Conservation (phyloP, 2,329 filamentous ascomycete genomes). For the Rhinocladiella similis region DNA sequence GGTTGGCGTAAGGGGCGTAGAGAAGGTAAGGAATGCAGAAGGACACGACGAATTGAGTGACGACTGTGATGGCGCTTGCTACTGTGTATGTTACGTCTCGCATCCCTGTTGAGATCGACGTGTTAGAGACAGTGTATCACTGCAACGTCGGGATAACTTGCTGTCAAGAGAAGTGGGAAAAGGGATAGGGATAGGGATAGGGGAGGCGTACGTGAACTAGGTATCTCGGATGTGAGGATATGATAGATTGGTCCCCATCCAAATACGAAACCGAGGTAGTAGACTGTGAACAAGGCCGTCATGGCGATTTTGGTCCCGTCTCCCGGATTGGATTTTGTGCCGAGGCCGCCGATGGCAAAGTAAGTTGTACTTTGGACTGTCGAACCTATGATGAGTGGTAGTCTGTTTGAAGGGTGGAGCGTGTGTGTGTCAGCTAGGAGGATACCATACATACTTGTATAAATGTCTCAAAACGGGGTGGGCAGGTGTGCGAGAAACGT, state of each 20-base stretch:
- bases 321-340: constrained; percentile 4
- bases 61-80: constrained; percentile 34
- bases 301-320: constrained; percentile 12
- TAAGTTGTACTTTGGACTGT: constrained; percentile 13
- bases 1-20: constrained; percentile 36
- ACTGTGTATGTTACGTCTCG: constrained; percentile 35
- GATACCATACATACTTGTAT: no score
- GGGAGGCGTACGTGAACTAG: constrained; percentile 16
- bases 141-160: no score
- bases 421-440: no score
- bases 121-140: no score
- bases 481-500: no score
- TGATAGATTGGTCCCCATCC: constrained; percentile 20
- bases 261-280: constrained; percentile 11
- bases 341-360: constrained; percentile 22
- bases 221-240: constrained; percentile 22
- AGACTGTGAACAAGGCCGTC: constrained; percentile 16
- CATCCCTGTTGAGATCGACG: constrained; percentile 25
- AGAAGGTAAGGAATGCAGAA: constrained; percentile 43
- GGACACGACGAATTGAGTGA: constrained; percentile 35
- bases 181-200: background rate
- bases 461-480: no score
- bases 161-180: no score
- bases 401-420: no score
- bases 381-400: constrained; percentile 14